Conservation (phyloP, 768 basidiomycete genomes). For the Baorangia bicolor region DNA sequence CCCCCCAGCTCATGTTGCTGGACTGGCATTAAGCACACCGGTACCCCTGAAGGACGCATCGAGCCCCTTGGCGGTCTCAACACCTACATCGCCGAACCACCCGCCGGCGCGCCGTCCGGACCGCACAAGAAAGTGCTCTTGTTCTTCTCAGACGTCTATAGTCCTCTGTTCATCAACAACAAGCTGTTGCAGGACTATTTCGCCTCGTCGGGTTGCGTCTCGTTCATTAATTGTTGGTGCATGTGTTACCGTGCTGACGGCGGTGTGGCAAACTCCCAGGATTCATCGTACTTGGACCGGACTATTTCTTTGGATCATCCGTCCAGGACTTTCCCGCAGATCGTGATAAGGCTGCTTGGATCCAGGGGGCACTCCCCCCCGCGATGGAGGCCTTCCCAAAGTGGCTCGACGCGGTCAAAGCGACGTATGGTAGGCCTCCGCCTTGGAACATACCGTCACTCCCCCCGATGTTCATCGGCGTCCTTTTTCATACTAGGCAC, state of each 20-base stretch:
- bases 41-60: conserved; percentile 44
- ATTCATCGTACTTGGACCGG: conserved; percentile 55
- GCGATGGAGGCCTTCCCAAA: conserved; percentile 42
- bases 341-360: conserved; percentile 40
- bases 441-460: neutral
- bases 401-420: conserved; percentile 53
- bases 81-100: conserved; percentile 56
- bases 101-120: conserved; percentile 13
- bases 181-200: conserved; percentile 61
- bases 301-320: conserved; percentile 57
- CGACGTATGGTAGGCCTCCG: conserved; percentile 40
- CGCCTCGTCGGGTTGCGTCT: conserved; percentile 53
- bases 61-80: conserved; percentile 46
- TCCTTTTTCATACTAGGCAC: conserved; percentile 15
- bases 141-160: conserved; percentile 56
- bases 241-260: neutral
- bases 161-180: conserved; percentile 54
- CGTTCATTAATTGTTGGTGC: neutral
- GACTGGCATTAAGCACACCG: conserved; percentile 49
- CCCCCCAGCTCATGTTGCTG: conserved; percentile 48
- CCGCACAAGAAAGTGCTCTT: conserved; percentile 46
- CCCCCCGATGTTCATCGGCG: neutral
- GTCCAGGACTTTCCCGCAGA: conserved; percentile 35
- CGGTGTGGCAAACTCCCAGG: conserved; percentile 38
- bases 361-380: conserved; percentile 26